These are phyloP conservation scores for Scytalidium lignicola DNA, from an alignment of 2,329 filamentous ascomycete genomes.

Conservation along the genomic window DNA sequence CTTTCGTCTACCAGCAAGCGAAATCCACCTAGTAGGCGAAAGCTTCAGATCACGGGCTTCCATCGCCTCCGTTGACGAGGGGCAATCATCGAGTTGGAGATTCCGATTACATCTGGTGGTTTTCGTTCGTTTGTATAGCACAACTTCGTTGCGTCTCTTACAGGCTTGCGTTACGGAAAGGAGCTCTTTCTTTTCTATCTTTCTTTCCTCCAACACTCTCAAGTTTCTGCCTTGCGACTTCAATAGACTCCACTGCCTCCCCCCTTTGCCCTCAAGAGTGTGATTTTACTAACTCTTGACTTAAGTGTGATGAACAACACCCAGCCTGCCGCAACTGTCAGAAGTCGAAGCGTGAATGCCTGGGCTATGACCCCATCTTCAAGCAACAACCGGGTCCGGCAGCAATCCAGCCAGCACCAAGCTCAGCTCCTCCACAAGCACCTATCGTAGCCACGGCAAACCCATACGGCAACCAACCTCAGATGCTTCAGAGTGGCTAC, in stretches of 20 bases:
- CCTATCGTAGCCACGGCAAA: conserved; percentile 26
- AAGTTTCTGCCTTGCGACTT: no score
- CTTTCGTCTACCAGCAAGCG: conserved; percentile 30
- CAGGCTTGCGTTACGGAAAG: not conserved
- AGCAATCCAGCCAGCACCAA: conserved; percentile 66
- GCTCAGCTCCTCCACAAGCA: conserved; percentile 27
- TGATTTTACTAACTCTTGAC: conserved; percentile 17
- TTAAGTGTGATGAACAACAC: conserved; percentile 90
- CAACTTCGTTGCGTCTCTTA: not conserved
- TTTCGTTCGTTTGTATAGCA: not conserved
- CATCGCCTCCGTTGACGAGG: not conserved
- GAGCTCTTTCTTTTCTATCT: not conserved
- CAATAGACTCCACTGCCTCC: no score
- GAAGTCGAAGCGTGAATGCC: conserved; percentile 81
- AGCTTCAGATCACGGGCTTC: conserved; percentile 7
- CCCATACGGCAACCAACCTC: conserved; percentile 42
- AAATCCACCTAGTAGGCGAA: conserved; percentile 31
- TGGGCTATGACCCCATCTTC: conserved; percentile 85
- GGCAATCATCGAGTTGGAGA: not conserved
- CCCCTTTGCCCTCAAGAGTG: no score
- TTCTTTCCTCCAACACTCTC: no score
- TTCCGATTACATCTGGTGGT: not conserved
- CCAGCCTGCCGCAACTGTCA: conserved; percentile 87
- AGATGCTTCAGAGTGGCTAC: conserved; percentile 40
- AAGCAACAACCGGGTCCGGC: conserved; percentile 63